Evolutionary conservation across 129 eudicot genomes (phyloP).

Genomic region (Deinandra increscens): DNA sequence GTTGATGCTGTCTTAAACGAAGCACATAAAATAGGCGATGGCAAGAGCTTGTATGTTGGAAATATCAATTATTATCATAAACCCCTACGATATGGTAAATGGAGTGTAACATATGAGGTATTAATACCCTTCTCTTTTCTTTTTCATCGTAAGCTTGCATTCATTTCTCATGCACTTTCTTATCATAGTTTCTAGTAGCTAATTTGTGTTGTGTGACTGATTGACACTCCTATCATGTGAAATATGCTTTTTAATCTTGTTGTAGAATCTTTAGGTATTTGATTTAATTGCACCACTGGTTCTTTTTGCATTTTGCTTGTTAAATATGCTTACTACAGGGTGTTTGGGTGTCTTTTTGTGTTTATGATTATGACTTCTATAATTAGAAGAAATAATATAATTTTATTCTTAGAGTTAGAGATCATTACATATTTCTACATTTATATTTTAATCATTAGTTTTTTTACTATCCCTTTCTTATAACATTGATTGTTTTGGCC

Average conservation of each 20-base stretch:
- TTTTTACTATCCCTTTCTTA: not conserved
- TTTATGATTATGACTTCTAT: not conserved
- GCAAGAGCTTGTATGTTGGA: slow-evolving; percentile 70
- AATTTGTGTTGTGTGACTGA: not conserved
- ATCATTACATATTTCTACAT: not conserved
- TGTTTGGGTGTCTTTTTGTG: not conserved
- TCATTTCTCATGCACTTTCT: not conserved
- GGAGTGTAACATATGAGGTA: slow-evolving; percentile 89
- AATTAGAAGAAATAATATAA: not conserved
- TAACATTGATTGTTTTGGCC: not conserved
- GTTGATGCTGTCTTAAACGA: slow-evolving; percentile 60
- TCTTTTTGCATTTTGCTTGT: not conserved
- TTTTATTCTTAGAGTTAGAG: not conserved
- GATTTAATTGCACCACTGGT: not conserved
- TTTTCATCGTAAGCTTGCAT: not conserved
- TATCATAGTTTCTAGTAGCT: slow-evolving; percentile 1
- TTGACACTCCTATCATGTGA: not conserved
- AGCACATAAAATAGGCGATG: slow-evolving; percentile 48
- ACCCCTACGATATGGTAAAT: slow-evolving; percentile 78
- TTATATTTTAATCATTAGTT: not conserved
- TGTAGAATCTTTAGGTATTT: not conserved
- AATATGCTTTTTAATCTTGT: slow-evolving; percentile 1
- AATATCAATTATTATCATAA: slow-evolving; percentile 79
- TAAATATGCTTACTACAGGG: not conserved
- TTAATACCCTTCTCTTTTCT: not conserved